phyloP scores from a whole-genome alignment of 148 eudicot species.

The Rhododendron henanense region DNA sequence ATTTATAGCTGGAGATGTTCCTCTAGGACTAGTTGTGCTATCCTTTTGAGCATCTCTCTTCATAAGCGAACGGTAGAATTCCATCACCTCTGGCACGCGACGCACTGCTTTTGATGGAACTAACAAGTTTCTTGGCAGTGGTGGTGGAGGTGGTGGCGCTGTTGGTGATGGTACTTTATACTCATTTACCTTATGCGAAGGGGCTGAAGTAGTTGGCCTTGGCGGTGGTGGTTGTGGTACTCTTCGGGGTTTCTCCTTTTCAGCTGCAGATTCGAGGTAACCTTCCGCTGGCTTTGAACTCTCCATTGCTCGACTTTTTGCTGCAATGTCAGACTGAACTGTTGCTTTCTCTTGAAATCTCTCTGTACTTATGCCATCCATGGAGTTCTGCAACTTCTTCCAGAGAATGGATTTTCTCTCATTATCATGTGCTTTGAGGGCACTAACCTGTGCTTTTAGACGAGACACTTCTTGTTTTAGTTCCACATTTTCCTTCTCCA shows the following conservation, averaged over 20 bases:
- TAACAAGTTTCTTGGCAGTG: constrained; percentile 34
- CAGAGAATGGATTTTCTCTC: constrained; percentile 57
- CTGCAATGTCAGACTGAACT: constrained; percentile 13
- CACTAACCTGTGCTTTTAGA: constrained; percentile 44
- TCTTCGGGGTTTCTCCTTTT: constrained; percentile 13
- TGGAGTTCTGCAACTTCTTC: constrained; percentile 63
- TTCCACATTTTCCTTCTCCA: constrained; percentile 61
- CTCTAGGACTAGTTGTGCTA: constrained; percentile 30
- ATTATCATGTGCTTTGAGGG: constrained; percentile 59
- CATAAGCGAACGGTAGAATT: constrained; percentile 66
- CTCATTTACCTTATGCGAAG: constrained; percentile 6
- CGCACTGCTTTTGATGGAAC: constrained; percentile 41
- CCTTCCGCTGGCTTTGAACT: constrained; percentile 12
- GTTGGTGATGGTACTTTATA: constrained; percentile 12
- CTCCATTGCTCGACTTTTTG: background rate
- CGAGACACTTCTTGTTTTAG: constrained; percentile 47
- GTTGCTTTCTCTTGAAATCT: constrained; percentile 18
- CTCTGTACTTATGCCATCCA: constrained; percentile 19
- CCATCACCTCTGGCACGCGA: constrained; percentile 76
- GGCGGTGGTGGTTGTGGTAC: constrained; percentile 24
- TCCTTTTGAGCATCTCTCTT: constrained; percentile 49
- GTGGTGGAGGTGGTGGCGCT: constrained; percentile 67
- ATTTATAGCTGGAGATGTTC: constrained; percentile 19
- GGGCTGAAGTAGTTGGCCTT: background rate
- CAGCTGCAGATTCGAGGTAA: constrained; percentile 14